These are phyloP conservation scores for Pulicaria dysenterica DNA, from an alignment of 129 eudicot genomes.

Conservation along the genomic window DNA sequence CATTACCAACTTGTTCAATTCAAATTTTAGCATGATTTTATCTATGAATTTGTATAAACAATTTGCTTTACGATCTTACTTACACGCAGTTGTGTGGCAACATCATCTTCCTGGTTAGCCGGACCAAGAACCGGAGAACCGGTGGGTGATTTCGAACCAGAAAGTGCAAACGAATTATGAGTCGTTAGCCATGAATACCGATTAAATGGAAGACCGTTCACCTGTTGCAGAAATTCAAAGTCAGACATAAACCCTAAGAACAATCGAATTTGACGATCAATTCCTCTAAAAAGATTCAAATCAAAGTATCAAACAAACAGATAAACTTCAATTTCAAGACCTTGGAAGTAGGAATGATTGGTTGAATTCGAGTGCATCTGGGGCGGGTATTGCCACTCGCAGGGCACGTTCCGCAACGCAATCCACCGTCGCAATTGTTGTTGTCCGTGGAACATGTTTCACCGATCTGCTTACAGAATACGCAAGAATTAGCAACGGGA, in stretches of 20 bases:
- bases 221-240: constrained; percentile 42
- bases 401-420: constrained; percentile 72
- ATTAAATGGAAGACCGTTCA: constrained; percentile 83
- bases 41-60: background rate
- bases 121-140: constrained; percentile 67
- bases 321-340: constrained; percentile 13
- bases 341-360: constrained; percentile 66
- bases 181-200: constrained; percentile 91
- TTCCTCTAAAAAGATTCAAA: background rate
- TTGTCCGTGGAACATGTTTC: constrained; percentile 64
- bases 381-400: constrained; percentile 86
- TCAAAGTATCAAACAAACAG: background rate
- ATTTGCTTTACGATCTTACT: constrained; percentile 8
- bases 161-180: constrained; percentile 77
- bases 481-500: background rate
- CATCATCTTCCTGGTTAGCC: constrained; percentile 84
- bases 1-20: too few species aligned
- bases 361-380: constrained; percentile 71
- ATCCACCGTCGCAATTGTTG: constrained; percentile 59
- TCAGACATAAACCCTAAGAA: constrained; percentile 4
- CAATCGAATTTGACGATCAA: background rate
- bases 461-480: constrained; percentile 50
- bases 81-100: constrained; percentile 79
- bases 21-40: too few species aligned
- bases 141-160: constrained; percentile 56